Base-by-base conservation (phyloP, 352 stramenopile species). In the Albugo laibachii region DNA sequence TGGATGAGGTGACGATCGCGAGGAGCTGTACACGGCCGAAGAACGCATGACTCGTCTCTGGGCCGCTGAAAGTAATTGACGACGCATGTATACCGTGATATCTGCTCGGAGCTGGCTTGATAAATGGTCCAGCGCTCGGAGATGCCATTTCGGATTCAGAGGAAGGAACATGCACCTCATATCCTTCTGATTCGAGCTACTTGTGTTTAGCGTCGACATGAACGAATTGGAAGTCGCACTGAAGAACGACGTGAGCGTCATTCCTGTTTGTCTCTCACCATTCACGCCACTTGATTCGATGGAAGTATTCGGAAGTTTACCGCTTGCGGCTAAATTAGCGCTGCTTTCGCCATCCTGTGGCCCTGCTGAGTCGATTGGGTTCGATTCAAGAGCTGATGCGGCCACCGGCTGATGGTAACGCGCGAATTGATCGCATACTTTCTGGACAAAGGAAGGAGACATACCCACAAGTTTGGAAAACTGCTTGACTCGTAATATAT, bases 361-460 rank as follows among this genome's bases (percentile, higher is more conserved):
- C 8, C 24, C 24, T 31, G 24, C 24, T 8, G 24, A 31, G 24
- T 31, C 24, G 24, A 31, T 31, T 31, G 24, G 24, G 24, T 8
- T 31, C 24, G 38, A 3, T 3, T 43, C 20, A 8, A 24, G 38
- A 3, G 27, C 57, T 52, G 6, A 50, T 52, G 18, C 56, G 43
- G 24, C 52, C 52, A 21, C 56, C 48, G 40, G 58, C 48, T 21
- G 47, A 53, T 49, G 46, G 51, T 31, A 47, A 41, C 15, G 58
- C 43, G 16, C 51, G 45, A 62, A 31, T 24, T 59, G 56, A 15
- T 20, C 41, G 13, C 40, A 48, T 35, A 62, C 49, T 12, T 41
- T 19, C 11, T 27, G 19, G 0, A 44, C 47, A 1, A 62, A 45
- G 41, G 52, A 50, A 2, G 42, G 47, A 21, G 56, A 62, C 13